Percentiles rank a stretch among this genome's conserved stretches.
Conservation (phyloP, 2,329 filamentous ascomycete species). For the Teratosphaeriaceae sp. region DNA sequence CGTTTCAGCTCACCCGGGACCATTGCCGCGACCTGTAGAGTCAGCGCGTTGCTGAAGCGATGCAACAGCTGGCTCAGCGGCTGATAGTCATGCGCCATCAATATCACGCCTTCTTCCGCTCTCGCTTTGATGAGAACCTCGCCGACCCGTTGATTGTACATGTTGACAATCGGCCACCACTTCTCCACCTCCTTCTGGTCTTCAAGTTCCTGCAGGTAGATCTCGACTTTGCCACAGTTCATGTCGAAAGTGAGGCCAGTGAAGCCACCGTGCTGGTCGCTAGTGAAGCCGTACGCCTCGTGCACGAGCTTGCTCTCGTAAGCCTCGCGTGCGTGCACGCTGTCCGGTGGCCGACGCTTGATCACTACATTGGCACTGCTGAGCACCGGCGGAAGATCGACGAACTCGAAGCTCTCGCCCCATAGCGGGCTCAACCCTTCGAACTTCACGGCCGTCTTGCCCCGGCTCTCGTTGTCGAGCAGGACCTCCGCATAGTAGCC, state of each 20-base stretch:
- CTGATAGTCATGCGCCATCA: constrained; percentile 80
- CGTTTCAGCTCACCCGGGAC: constrained; percentile 70
- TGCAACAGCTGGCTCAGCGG: constrained; percentile 77
- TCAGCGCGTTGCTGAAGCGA: constrained; percentile 75
- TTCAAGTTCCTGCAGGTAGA: constrained; percentile 72
- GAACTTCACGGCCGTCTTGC: constrained; percentile 64
- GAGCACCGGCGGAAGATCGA: constrained; percentile 62
- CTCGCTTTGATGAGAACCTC: constrained; percentile 78
- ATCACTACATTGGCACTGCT: constrained; percentile 65
- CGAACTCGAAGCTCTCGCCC: constrained; percentile 74
- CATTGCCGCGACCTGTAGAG: constrained; percentile 72
- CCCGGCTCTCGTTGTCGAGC: constrained; percentile 70
- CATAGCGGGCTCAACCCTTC: constrained; percentile 72
- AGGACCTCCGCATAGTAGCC: constrained; percentile 76
- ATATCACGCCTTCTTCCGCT: constrained; percentile 82
- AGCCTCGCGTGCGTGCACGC: constrained; percentile 21
- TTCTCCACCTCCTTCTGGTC: constrained; percentile 73
- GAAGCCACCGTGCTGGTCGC: constrained; percentile 34
- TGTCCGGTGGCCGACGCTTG: constrained; percentile 50
- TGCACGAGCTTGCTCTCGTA: constrained; percentile 34
- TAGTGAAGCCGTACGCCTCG: constrained; percentile 30
- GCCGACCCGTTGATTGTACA: constrained; percentile 67
- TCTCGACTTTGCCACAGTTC: constrained; percentile 67
- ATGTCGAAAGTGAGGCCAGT: constrained; percentile 43
- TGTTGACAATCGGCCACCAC: constrained; percentile 76